These are phyloP conservation scores for Cornus controversa DNA, from an alignment of 148 eudicot species.

Conservation along the genomic window DNA sequence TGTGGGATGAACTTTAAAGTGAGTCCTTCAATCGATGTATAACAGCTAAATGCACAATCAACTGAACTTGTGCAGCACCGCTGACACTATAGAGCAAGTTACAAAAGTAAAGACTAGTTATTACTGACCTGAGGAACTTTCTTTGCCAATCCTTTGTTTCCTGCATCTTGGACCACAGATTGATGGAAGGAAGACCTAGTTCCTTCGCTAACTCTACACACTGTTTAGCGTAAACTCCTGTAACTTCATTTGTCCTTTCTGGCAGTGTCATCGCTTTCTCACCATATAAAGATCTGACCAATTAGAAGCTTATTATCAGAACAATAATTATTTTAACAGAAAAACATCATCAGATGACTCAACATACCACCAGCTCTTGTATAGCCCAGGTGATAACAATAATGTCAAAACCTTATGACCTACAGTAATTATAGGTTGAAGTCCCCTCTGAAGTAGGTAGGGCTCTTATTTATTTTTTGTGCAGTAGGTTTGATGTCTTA, in stretches of 20 bases:
- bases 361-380: not conserved
- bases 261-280: slow-evolving; percentile 71
- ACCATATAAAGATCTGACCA: slow-evolving; percentile 68
- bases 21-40: not conserved
- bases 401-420: not conserved
- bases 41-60: not conserved
- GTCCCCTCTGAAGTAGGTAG: not conserved
- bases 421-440: not conserved
- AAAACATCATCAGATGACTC: not conserved
- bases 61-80: not conserved
- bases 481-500: not conserved
- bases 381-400: not conserved
- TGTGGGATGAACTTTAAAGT: not conserved
- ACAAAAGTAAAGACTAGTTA: not conserved
- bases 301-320: slow-evolving; percentile 4
- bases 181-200: slow-evolving; percentile 57
- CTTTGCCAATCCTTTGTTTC: slow-evolving; percentile 80
- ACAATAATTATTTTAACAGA: not conserved
- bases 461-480: not conserved
- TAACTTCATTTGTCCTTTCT: slow-evolving; percentile 80
- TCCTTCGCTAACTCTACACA: slow-evolving; percentile 75
- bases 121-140: slow-evolving; percentile 71
- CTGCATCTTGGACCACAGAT: slow-evolving; percentile 97
- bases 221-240: slow-evolving; percentile 60
- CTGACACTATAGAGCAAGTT: not conserved